Conservation (phyloP, 2,329 filamentous ascomycete genomes). For the Trichoderma sp. region DNA sequence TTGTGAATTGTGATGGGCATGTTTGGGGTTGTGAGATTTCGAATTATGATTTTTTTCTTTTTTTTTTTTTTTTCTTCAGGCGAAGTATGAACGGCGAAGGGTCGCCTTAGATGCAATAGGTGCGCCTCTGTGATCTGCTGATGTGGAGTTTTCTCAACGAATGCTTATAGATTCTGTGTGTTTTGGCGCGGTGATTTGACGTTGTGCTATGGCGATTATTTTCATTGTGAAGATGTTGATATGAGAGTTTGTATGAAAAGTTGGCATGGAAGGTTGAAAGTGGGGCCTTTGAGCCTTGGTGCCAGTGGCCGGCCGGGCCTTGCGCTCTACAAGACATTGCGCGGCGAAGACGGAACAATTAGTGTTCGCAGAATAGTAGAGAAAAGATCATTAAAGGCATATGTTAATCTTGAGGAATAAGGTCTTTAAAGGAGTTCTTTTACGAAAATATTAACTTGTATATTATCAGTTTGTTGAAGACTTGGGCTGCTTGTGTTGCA, state of each 20-base stretch:
- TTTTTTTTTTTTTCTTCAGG: not conserved
- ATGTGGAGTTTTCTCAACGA: not conserved
- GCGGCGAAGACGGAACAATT: not conserved
- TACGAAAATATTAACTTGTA: not conserved
- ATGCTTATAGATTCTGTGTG: not conserved
- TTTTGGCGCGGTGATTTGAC: not conserved
- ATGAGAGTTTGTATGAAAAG: constrained; percentile 18
- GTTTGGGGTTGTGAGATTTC: constrained; percentile 28
- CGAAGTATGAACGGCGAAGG: not conserved
- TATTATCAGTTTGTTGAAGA: not conserved
- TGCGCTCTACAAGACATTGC: not conserved
- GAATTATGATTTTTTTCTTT: not conserved
- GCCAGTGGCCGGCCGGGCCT: not conserved
- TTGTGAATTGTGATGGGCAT: constrained; percentile 55
- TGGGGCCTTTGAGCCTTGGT: constrained; percentile 34
- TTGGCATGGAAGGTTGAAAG: constrained; percentile 29
- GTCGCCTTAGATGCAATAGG: not conserved
- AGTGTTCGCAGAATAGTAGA: not conserved
- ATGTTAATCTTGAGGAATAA: not conserved
- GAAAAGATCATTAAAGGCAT: not conserved
- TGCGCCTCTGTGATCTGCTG: not conserved
- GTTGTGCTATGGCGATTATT: not conserved
- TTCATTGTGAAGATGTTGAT: not conserved
- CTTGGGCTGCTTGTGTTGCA: not conserved
- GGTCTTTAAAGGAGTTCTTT: not conserved